Evolutionary conservation across 768 basidiomycete species (phyloP).

Genomic region (Butyriboletus loyo): DNA sequence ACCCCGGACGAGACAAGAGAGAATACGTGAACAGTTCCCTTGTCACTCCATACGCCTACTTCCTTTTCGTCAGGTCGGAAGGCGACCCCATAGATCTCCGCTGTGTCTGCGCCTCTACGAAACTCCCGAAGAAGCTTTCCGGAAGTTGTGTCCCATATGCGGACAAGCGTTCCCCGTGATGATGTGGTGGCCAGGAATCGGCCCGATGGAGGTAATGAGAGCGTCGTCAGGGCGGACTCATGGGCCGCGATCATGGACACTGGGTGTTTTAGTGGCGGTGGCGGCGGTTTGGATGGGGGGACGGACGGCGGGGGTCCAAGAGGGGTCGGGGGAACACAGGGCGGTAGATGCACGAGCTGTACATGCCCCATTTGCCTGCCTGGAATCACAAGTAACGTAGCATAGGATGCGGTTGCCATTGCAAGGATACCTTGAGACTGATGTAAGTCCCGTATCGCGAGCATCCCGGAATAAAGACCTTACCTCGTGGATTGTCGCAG

Average conservation of each 20-base stretch:
- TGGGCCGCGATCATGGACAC: constrained; percentile 85
- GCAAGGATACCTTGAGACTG: constrained; percentile 65
- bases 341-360: constrained; percentile 81
- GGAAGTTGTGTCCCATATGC: constrained; percentile 77
- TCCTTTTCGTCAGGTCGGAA: constrained; percentile 86
- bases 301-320: constrained; percentile 54
- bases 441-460: constrained; percentile 1
- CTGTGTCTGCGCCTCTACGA: constrained; percentile 83
- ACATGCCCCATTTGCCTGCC: constrained; percentile 87
- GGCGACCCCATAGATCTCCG: constrained; percentile 86
- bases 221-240: constrained; percentile 69
- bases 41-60: constrained; percentile 91
- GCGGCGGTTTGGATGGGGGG: constrained; percentile 53
- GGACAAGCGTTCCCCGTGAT: constrained; percentile 76
- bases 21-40: constrained; percentile 91
- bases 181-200: constrained; percentile 82
- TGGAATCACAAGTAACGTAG: constrained; percentile 83
- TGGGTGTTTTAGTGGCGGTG: constrained; percentile 57
- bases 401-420: constrained; percentile 70
- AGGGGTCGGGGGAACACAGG: constrained; percentile 61
- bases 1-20: constrained; percentile 63
- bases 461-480: constrained; percentile 18
- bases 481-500: constrained; percentile 81
- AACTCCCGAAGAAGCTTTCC: constrained; percentile 78
- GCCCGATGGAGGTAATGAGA: constrained; percentile 77